These are phyloP conservation scores for Cyclostephanos invisitatus DNA, from an alignment of 108 stramenopile species.

Conservation along the genomic window DNA sequence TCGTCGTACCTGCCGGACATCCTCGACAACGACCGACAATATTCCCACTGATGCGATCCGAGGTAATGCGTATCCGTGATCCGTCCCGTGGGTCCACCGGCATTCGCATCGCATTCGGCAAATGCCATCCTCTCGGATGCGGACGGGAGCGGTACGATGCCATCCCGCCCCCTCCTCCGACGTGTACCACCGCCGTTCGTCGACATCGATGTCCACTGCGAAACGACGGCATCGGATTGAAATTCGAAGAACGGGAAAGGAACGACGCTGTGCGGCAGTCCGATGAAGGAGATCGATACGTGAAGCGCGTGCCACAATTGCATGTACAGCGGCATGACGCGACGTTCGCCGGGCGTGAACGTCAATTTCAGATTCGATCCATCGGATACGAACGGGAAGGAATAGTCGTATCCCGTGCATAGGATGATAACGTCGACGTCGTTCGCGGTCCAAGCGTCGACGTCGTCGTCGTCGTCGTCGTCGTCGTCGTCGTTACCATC, in stretches of 20 bases:
- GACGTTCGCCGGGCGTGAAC: slow-evolving; percentile 53
- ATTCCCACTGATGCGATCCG: slow-evolving; percentile 79
- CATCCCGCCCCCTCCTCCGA: slow-evolving; percentile 6
- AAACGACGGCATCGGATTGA: slow-evolving; percentile 71
- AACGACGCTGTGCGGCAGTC: slow-evolving; percentile 83
- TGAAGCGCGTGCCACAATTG: slow-evolving; percentile 89
- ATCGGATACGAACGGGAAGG: slow-evolving; percentile 79
- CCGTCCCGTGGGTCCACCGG: slow-evolving; percentile 65
- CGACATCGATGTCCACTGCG: slow-evolving; percentile 34
- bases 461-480: slow-evolving; percentile 30
- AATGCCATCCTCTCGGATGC: slow-evolving; percentile 41
- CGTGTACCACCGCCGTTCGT: background rate
- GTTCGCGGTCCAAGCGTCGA: slow-evolving; percentile 38
- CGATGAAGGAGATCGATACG: slow-evolving; percentile 83
- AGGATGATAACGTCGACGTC: slow-evolving; percentile 78
- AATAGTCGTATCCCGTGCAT: slow-evolving; percentile 90
- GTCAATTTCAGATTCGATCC: slow-evolving; percentile 43
- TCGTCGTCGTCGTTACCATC: slow-evolving; percentile 17
- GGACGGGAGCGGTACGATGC: slow-evolving; percentile 35
- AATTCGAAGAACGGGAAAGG: slow-evolving; percentile 91
- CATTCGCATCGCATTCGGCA: slow-evolving; percentile 52
- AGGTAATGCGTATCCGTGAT: slow-evolving; percentile 83
- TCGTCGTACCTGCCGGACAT: slow-evolving; percentile 61
- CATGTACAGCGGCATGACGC: slow-evolving; percentile 79
- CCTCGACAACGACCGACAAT: slow-evolving; percentile 67